Conservation (phyloP, 257 asterid genomes). For the Solanum infundibuliforme region DNA sequence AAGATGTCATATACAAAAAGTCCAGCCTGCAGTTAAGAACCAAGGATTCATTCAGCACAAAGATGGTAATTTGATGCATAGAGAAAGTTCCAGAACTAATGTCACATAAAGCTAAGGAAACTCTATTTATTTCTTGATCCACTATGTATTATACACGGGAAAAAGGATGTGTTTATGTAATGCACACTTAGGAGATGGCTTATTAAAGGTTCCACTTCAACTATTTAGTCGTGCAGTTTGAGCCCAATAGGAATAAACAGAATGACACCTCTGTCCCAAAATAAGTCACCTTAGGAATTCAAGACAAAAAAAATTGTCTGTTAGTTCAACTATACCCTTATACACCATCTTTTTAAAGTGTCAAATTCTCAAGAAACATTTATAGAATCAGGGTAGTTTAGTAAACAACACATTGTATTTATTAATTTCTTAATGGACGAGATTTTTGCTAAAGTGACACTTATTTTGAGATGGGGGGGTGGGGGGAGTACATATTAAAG, state of each 20-base stretch:
- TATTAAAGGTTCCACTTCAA: background rate
- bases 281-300: background rate
- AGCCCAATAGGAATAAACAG: background rate
- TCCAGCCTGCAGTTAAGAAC: constrained; percentile 59
- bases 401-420: background rate
- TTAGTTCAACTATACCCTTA: background rate
- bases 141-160: background rate
- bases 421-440: background rate
- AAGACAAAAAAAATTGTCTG: background rate
- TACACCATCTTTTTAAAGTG: background rate
- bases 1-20: constrained; percentile 88
- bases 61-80: background rate
- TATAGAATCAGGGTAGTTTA: background rate
- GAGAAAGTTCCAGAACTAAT: background rate
- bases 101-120: background rate
- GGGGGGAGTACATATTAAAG: background rate
- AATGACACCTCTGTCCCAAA: background rate
- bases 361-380: background rate
- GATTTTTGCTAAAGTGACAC: background rate
- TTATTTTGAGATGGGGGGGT: background rate
- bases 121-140: background rate
- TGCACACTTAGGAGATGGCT: background rate
- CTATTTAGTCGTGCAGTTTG: background rate
- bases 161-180: background rate
- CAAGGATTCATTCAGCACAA: background rate